These are phyloP conservation scores for Trichoderma reesei DNA, from an alignment of 495 filamentous ascomycete genomes.

Conservation along the genomic window DNA sequence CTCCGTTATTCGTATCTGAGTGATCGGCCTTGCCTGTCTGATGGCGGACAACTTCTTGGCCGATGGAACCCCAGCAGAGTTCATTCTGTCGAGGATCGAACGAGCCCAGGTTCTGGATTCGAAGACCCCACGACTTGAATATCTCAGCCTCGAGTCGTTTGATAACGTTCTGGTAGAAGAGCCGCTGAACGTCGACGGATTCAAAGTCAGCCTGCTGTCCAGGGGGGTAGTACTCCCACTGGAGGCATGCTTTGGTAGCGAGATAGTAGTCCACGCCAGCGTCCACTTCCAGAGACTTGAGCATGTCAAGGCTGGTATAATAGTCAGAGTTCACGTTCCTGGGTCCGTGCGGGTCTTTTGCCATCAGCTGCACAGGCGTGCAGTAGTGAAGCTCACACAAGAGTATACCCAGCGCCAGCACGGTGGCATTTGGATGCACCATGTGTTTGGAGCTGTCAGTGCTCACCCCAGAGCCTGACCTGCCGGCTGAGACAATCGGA, in stretches of 20 bases:
- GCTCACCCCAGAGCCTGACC: constrained; percentile 14
- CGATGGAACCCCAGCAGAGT: constrained; percentile 22
- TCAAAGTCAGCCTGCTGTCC: constrained; percentile 23
- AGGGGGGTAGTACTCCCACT: constrained; percentile 21
- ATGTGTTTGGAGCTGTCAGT: constrained; percentile 18
- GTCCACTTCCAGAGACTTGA: constrained; percentile 23
- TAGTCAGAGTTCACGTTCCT: constrained; percentile 24
- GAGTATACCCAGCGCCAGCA: constrained; percentile 26
- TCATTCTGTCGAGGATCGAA: constrained; percentile 23
- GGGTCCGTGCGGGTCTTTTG: constrained; percentile 16
- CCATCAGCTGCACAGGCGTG: constrained; percentile 23
- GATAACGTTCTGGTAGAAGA: constrained; percentile 28
- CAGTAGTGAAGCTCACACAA: constrained; percentile 29
- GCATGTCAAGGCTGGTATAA: constrained; percentile 23
- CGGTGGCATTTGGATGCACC: constrained; percentile 26
- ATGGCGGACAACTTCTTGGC: constrained; percentile 20
- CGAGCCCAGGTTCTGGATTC: constrained; percentile 23
- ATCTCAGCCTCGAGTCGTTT: constrained; percentile 28
- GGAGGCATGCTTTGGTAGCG: constrained; percentile 26
- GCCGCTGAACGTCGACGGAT: constrained; percentile 22
- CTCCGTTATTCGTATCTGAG: constrained; percentile 12
- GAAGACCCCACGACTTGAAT: constrained; percentile 25
- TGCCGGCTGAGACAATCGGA: constrained; percentile 21
- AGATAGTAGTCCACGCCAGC: constrained; percentile 28
- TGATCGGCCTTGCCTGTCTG: constrained; percentile 16